Base-by-base conservation (phyloP, 1,139 yeast genomes). In the Candida neerlandica region DNA sequence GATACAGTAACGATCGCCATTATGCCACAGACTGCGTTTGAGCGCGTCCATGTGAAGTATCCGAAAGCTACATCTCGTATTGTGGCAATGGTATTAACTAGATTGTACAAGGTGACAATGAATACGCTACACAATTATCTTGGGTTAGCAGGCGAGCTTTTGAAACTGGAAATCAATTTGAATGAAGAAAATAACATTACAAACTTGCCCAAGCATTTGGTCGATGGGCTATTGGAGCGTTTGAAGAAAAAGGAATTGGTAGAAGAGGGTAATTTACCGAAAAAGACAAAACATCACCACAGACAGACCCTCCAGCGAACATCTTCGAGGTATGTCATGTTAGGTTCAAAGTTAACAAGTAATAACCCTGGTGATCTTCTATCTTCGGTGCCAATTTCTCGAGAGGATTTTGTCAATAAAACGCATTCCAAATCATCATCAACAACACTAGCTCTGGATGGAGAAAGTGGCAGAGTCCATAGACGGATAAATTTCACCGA, bases 31-130 rank as follows among this genome's bases (percentile, higher is more conserved):
- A 84, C 82, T 51, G 90, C 98, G 0, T 94, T 94, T 59, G 79
- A 82, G 49, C 74, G 88, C 50, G 79, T 94, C 43, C 87, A 89
- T 12, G 63, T 73, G 35, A 89, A 85, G 58, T 89, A 85, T 62
- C 98, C 99, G 6, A 83, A 88, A 56, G 89, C 97, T 0, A 86
- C 97, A 0, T 89, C 97, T 0, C 97, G 92, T 65, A 92, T 94
- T 43, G 95, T 94, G 7, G 96, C 96, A 56, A 91, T 94, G 82
- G 90, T 94, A 15, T 73, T 92, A 54, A 86, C 96, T 1, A 80
- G 96, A 54, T 75, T 94, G 50, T 90, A 90, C 64, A 81, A 96
- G 58, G 97, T 94, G 5, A 92, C 98, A 0, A 85, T 92, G 69
- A 94, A 87, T 62, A 89, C 97, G 0, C 89, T 95, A 11, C 95